Conservation (phyloP, 78 protist genomes). For the Mantamonas sphyraenae region DNA sequence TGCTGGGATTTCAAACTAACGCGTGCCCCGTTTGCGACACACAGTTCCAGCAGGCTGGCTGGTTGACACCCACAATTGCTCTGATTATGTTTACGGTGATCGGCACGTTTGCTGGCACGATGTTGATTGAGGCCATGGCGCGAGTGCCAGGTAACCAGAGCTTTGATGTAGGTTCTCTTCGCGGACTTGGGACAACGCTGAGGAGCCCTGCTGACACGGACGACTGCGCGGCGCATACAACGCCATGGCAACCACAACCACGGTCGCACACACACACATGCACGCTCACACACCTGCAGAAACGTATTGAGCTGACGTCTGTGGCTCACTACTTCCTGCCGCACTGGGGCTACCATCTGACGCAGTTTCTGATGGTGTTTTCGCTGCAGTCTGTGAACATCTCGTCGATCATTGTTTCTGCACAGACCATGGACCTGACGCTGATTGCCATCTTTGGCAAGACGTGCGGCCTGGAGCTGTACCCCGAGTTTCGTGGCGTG, state of each 20-base stretch:
- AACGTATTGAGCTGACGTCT: conserved; percentile 17
- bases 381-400: not conserved
- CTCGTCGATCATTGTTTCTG: conserved; percentile 10
- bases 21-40: too few species aligned
- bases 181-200: too few species aligned
- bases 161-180: not conserved
- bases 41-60: not conserved
- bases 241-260: too few species aligned
- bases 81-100: not conserved
- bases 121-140: conserved; percentile 14
- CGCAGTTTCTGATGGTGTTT: not conserved
- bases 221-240: too few species aligned
- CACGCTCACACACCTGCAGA: not conserved
- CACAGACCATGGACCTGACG: conserved; percentile 17
- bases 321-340: conserved; percentile 8
- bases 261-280: too few species aligned
- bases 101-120: not conserved
- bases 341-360: not conserved
- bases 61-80: not conserved
- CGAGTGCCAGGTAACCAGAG: conserved; percentile 11
- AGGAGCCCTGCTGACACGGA: too few species aligned
- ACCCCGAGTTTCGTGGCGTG: not conserved
- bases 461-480: conserved; percentile 12
- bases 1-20: too few species aligned
- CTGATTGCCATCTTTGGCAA: conserved; percentile 5